Evolutionary conservation across 768 basidiomycete genomes (phyloP), one percentile per base, ranked within the genome.

Genomic region (Calocybe gangraenosa): DNA sequence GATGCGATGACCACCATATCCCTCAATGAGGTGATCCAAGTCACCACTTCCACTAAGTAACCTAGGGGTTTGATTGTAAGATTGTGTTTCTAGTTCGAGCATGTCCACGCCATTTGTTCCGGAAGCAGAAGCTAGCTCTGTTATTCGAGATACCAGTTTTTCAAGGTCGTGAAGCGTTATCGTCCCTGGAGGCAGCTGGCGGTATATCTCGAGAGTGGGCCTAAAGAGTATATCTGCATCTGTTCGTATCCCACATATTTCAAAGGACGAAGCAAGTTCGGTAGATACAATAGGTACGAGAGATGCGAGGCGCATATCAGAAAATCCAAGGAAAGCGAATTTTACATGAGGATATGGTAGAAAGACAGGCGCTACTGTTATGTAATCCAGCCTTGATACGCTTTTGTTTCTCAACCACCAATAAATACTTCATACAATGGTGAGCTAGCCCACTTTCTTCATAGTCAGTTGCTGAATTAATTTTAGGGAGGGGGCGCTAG

Each of bases 401-500:
- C n/a, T n/a, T n/a, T 28, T 50, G 23, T 46, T 50, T 37, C 41
- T n/a, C 42, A 33, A 20, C 37, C 20, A n/a, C 35, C 33, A 37
- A 33, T 15, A 22, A 22, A 45, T 38, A 43, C 46, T 38, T 43
- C 17, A 36, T n/a, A n/a, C 20, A 15, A 47, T 48, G 53, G 53
- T 54, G 30, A 46, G 47, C 37, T 11, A 28, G 5, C 11, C 25
- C 5, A 6, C 25, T 11, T 6, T 28, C 25, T 11, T 11, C 11
- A 28, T 28, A 5, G 11, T 28, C 11, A 28, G 25, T 28, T 28
- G 3, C 35, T 49, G 21, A 49, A 21, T 10, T 19, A n/a, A 5
- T 5, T 9, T 1, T 50, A 90, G 88, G 88, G 88, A 37, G 88
- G 87, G 67, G 87, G 87, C 51, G 78, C 69, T 44, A 82, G 90